Base-by-base conservation (phyloP, 768 basidiomycete genomes). In the Mycena sanguinolenta region DNA sequence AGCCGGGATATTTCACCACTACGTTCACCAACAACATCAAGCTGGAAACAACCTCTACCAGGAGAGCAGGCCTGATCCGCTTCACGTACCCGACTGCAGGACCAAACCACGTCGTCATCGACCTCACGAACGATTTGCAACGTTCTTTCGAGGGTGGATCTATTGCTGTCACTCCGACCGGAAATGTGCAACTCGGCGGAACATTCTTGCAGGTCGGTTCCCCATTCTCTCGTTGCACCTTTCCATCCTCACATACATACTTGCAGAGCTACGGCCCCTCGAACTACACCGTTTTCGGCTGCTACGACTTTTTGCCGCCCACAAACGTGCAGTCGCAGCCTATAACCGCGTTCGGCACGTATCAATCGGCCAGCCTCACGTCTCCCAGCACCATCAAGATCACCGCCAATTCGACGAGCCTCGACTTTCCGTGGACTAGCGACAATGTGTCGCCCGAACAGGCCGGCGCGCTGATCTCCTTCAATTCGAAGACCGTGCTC, bases 21-120 rank as follows among this genome's bases (percentile, higher is more conserved):
- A 85, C 82, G 1, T 86, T 87, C 58, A 76, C 80, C 25, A 86
- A 86, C 65, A 78, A 79, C 5, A 86, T 87, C 38, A 80, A 85
- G 69, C 83, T 87, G 61, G 90, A 91, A 74, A 81, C 89, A 3
- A 90, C 90, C 1, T 88, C 88, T 0, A 90, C 89, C 3, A 84
- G 90, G 34, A 84, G 89, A 50, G 85, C 89, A 17, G 89, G 88
- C 0, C 77, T 90, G 30, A 89, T 90, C 71, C 84, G 87, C 0
- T 91, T 90, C 75, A 90, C 88, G 7, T 91, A 86, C 75, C 89
- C 86, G 16, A 75, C 77, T 13, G 75, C 77, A 14, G 81, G 82
- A 36, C 83, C 83, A 1, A 89, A 86, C 71, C 84, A 87, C 70
- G 83, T 88, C 17, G 84, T 90, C 10, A 80, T 85, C 10, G 84